Evolutionary conservation across 129 eudicot species (phyloP), one percentile per base, ranked within the genome.

Genomic region (Flaveria brownii): DNA sequence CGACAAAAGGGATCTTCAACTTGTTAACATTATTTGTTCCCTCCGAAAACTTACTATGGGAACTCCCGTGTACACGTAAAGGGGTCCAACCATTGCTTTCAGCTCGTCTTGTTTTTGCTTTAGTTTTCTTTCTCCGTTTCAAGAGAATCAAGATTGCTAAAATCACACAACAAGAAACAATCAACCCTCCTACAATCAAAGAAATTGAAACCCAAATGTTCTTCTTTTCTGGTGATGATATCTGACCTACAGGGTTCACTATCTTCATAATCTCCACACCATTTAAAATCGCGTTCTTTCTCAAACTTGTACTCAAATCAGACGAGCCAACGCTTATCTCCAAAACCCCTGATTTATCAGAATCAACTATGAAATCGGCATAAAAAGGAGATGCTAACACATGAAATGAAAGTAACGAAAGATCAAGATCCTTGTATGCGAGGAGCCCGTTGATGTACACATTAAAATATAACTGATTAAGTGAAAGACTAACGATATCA

Each of bases 181-280:
- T 71, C 69, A 80, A 36, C 4, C 86, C 90, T 64, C 90, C 96
- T 18, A 83, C 64, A 56, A 90, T 72, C 12, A 75, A 70, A 42
- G 86, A 83, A 12, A 84, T 75, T 82, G 85, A 76, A 62, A 85
- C 72, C 94, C 87, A 83, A 78, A 77, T 50, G 51, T 60, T 74
- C 43, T 47, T 86, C 85, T 81, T 90, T 69, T 85, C 73, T 0
- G 85, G 16, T 36, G 64, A 55, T 2, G 26, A 0, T 33, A 36
- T 49, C 12, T 52, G 39, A 33, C 65, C 72, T 36, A 68, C 85
- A 36, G 79, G 80, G 69, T 65, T 72, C 69, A 82, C 87, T 18
- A 93, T 85, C 80, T 84, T 90, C 97, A 93, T 85, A 52, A 93
- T 82, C 75, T 93, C 98, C 6, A 93, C 97, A 25, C 98, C 98